Base-by-base conservation (phyloP, 495 filamentous ascomycete species). In the Talaromyces borbonicus region DNA sequence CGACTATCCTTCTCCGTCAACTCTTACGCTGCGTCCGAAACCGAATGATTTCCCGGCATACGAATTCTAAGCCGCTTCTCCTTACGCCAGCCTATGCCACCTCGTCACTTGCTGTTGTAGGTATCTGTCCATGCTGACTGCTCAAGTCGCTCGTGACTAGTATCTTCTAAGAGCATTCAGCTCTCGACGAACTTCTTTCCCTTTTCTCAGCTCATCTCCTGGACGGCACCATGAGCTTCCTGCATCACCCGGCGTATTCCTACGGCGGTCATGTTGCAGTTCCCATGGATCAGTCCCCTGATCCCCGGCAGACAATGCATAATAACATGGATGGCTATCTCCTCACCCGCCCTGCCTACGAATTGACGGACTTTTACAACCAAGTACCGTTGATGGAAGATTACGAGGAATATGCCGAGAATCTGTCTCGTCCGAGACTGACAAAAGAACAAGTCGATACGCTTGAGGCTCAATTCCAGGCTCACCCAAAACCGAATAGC, bases 391-490 rank as follows among this genome's bases (percentile, higher is more conserved):
- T 71, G 35, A 69, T 69, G 66, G 47, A 55, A 24, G 69, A 72
- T 49, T 72, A 68, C 54, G 67, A 71, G 43, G 65, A 70, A 57
- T 69, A 69, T 52, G 57, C 66, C 32, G 73, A 78, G 51, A 73
- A 71, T 43, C 57, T 73, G 25, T 75, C 68, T 8, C 68, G 73
- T 37, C 84, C 85, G 9, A 73, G 85, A 19, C 71, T 90, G 55
- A 83, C 85, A 37, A 87, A 87, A 63, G 85, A 88, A 47, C 85
- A 90, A 67, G 80, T 88, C 20, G 84, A 86, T 50, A 75, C 79
- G 16, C 60, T 90, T 42, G 85, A 90, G 55, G 69, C 74, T 15
- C 79, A 87, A 37, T 90, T 89, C 54, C 70, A 78, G 50, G 75
- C 83, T 49, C 82, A 85, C 54, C 80, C 78, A 32, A 90, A 89